phyloP scores from a whole-genome alignment of 106 monocot species.

The Acorus gramineus region DNA sequence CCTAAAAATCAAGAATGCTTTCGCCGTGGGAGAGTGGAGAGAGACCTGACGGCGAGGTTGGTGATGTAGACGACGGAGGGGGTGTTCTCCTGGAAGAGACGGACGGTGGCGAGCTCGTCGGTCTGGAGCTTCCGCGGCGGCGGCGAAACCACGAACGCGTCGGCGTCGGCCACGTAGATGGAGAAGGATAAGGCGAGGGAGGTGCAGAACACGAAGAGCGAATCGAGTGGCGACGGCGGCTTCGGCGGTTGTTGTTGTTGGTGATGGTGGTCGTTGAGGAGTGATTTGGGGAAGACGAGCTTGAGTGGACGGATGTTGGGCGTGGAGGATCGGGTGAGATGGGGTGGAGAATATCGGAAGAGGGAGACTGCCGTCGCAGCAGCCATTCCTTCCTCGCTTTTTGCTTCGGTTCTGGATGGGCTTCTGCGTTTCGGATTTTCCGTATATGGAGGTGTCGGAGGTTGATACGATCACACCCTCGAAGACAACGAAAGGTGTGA shows the following conservation, averaged over 20 bases:
- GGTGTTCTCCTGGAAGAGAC: conserved; percentile 88
- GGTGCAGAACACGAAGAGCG: conserved; percentile 33
- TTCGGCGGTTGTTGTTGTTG: neutral
- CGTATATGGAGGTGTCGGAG: too few relatives aligned
- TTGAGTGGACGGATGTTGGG: neutral
- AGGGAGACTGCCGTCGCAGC: conserved; percentile 5
- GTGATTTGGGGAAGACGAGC: neutral
- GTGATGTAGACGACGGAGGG: conserved; percentile 98
- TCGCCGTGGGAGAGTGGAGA: too few relatives aligned
- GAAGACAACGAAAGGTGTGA: too few relatives aligned
- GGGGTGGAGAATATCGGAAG: neutral
- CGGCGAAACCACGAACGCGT: conserved; percentile 50
- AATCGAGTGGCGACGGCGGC: conserved; percentile 1
- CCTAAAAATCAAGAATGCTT: neutral
- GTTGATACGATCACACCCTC: too few relatives aligned
- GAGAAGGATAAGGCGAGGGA: conserved; percentile 56
- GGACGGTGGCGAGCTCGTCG: conserved; percentile 89
- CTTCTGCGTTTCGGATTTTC: too few relatives aligned
- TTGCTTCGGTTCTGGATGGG: too few relatives aligned
- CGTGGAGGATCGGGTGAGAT: neutral
- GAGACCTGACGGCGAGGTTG: conserved; percentile 71
- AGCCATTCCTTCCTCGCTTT: conserved; percentile 10
- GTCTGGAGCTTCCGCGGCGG: conserved; percentile 70
- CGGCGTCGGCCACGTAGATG: conserved; percentile 35
- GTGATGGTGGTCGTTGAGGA: neutral